These are phyloP conservation scores for Aechmea fasciata DNA, from an alignment of 176 grass and related monocot genomes.

Conservation along the genomic window DNA sequence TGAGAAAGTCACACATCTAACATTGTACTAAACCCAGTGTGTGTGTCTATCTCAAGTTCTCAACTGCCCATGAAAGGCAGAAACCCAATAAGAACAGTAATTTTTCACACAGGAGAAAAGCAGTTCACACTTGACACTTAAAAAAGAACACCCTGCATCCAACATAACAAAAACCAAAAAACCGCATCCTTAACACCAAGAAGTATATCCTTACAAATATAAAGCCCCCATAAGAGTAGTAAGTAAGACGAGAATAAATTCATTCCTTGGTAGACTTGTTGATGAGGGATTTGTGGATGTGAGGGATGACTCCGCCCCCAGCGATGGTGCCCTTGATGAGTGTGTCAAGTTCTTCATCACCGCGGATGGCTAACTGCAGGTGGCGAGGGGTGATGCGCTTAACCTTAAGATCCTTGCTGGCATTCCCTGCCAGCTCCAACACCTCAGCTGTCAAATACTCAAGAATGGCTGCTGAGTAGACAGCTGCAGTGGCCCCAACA, in stretches of 20 bases:
- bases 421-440: conserved; percentile 53
- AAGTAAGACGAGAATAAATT: neutral
- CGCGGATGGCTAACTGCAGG: conserved; percentile 59
- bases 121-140: too few relatives aligned
- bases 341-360: conserved; percentile 59
- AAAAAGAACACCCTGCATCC: too few relatives aligned
- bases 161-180: too few relatives aligned
- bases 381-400: conserved; percentile 70
- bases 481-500: conserved; percentile 56
- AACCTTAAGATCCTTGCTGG: conserved; percentile 68
- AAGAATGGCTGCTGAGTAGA: conserved; percentile 59
- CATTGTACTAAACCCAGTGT: too few relatives aligned
- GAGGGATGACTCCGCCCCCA: conserved; percentile 58
- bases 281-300: conserved; percentile 72
- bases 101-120: too few relatives aligned
- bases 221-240: too few relatives aligned
- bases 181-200: neutral
- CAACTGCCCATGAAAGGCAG: too few relatives aligned
- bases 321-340: conserved; percentile 77
- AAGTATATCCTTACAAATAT: too few relatives aligned
- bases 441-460: conserved; percentile 57
- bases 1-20: too few relatives aligned
- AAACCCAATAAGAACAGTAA: too few relatives aligned
- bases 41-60: too few relatives aligned
- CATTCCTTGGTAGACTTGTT: conserved; percentile 75